Conservation (phyloP, 2,329 filamentous ascomycete species). For the Colletotrichum falcatum region DNA sequence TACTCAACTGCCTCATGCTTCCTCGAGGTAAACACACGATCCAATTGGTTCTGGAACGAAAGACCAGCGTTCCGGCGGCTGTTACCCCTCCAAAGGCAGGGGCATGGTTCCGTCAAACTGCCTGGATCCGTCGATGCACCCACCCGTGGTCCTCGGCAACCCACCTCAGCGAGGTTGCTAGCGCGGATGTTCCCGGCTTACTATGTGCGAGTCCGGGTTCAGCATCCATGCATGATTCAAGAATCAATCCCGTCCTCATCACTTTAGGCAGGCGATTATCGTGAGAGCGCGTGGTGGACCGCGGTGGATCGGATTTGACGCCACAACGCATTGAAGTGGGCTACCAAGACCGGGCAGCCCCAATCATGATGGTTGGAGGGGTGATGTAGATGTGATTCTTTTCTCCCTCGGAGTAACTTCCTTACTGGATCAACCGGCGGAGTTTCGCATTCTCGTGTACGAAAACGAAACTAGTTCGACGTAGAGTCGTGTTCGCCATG, state of each 20-base stretch:
- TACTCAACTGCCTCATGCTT: neutral
- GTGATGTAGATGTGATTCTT: too few relatives aligned
- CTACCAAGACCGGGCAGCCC: too few relatives aligned
- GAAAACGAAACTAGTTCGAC: too few relatives aligned
- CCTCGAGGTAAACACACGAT: neutral
- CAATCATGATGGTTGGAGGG: too few relatives aligned
- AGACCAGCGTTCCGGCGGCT: neutral
- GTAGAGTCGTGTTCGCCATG: too few relatives aligned
- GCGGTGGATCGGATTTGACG: too few relatives aligned
- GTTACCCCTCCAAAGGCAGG: too few relatives aligned
- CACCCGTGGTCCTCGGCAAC: neutral
- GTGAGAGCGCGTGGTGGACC: neutral
- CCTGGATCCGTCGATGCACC: neutral
- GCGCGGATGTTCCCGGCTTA: neutral
- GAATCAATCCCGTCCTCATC: neutral
- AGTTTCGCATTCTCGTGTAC: too few relatives aligned
- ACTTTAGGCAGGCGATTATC: neutral
- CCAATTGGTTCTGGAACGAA: neutral
- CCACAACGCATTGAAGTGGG: too few relatives aligned
- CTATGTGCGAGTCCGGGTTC: too few relatives aligned
- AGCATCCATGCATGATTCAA: neutral
- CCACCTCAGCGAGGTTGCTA: neutral
- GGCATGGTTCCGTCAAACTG: neutral
- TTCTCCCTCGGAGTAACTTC: too few relatives aligned
- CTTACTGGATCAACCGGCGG: too few relatives aligned